Conservation (phyloP, 2,329 filamentous ascomycete genomes). For the Phoma sp. region DNA sequence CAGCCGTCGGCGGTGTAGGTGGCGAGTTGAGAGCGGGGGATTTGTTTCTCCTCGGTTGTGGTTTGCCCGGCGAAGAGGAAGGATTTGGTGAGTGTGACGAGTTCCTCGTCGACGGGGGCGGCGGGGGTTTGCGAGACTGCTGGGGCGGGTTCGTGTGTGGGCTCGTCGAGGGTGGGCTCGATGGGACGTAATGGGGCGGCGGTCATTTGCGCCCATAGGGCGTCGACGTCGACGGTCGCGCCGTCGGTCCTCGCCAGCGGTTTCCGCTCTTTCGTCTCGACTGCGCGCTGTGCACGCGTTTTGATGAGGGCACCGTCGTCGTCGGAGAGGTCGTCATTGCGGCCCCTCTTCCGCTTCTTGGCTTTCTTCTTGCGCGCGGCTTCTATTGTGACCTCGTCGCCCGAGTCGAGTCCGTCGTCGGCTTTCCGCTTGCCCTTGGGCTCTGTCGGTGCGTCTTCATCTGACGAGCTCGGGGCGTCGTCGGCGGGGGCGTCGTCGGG, state of each 20-base stretch:
- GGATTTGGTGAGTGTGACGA: conserved; percentile 71
- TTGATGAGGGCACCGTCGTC: conserved; percentile 71
- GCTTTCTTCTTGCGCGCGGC: conserved; percentile 62
- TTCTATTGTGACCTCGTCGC: conserved; percentile 74
- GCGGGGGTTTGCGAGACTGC: conserved; percentile 16
- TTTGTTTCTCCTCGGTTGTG: conserved; percentile 74
- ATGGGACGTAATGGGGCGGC: conserved; percentile 51
- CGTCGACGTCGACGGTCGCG: conserved; percentile 75
- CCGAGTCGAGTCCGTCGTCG: conserved; percentile 58
- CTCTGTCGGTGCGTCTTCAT: conserved; percentile 38
- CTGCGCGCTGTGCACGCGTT: conserved; percentile 73
- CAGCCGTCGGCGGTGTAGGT: conserved; percentile 41
- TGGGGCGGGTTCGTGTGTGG: conserved; percentile 16
- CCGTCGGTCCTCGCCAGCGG: conserved; percentile 62
- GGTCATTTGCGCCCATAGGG: conserved; percentile 73
- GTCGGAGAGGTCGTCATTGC: conserved; percentile 32
- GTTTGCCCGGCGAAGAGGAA: conserved; percentile 79
- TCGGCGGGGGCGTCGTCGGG: conserved; percentile 66
- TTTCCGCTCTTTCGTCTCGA: conserved; percentile 68
- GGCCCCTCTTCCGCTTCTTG: conserved; percentile 49
- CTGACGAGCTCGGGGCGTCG: conserved; percentile 60
- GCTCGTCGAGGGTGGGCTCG: conserved; percentile 8
- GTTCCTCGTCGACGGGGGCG: conserved; percentile 43
- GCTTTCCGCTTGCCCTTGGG: conserved; percentile 45
- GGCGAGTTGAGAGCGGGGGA: conserved; percentile 54